A percentile compares a stretch with the other conserved stretches of the same genome.
phyloP scores from a whole-genome alignment of 192 early-diverging fungal species.

The Cetraspora pellucida region DNA sequence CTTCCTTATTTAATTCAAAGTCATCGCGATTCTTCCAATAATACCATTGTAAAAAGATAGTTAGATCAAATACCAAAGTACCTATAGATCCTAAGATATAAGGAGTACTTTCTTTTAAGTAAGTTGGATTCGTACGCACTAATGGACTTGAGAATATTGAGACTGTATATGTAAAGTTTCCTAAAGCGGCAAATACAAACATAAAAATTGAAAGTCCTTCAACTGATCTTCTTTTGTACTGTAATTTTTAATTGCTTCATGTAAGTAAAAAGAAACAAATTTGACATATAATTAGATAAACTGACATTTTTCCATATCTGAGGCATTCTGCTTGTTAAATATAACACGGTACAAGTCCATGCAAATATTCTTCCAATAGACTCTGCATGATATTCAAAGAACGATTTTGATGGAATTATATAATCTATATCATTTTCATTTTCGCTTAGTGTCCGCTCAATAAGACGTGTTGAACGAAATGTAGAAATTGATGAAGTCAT shows the following conservation, averaged over 20 bases:
- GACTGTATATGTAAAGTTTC: constrained; percentile 64
- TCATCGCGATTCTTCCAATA: not conserved
- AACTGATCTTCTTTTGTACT: constrained; percentile 58
- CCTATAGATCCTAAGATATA: constrained; percentile 71
- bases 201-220: constrained; percentile 74
- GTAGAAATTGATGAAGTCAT: constrained; percentile 14
- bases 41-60: constrained; percentile 62
- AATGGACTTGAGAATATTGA: constrained; percentile 52
- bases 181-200: constrained; percentile 75
- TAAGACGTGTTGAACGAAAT: not conserved
- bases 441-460: not conserved
- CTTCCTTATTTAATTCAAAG: too few species aligned
- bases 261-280: too few species aligned
- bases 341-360: constrained; percentile 67
- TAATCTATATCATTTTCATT: not conserved
- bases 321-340: constrained; percentile 72
- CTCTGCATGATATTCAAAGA: constrained; percentile 24
- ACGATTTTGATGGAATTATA: not conserved
- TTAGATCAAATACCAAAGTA: constrained; percentile 70
- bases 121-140: constrained; percentile 33
- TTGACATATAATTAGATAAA: not conserved
- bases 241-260: not conserved
- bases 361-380: constrained; percentile 63
- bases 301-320: constrained; percentile 73
- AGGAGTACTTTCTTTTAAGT: constrained; percentile 48